Conservation (phyloP, 129 eudicot species). For the Erigeron canadensis region DNA sequence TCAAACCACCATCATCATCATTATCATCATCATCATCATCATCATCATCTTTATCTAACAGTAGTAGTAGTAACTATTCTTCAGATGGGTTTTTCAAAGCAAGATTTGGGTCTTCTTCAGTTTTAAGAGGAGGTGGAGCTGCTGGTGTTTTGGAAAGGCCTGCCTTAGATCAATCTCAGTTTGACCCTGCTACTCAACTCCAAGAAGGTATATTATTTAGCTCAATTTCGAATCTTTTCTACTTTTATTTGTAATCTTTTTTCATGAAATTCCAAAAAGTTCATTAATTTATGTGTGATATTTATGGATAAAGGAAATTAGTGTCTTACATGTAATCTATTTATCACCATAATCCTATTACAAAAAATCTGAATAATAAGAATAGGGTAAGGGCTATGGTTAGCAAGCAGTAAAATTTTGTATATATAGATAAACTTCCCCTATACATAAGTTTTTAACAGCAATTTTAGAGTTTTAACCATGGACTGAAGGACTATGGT, state of each 20-base stretch:
- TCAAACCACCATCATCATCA: constrained; percentile 7
- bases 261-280: neutral
- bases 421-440: no score
- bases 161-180: constrained; percentile 49
- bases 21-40: constrained; percentile 18
- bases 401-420: no score
- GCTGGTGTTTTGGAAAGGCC: constrained; percentile 43
- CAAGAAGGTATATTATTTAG: constrained; percentile 60
- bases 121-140: constrained; percentile 33
- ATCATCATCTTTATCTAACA: constrained; percentile 11
- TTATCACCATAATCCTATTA: neutral
- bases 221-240: constrained; percentile 2
- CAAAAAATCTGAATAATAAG: neutral
- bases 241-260: neutral
- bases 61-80: no score
- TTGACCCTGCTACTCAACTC: constrained; percentile 48
- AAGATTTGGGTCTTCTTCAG: constrained; percentile 38
- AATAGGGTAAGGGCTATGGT: neutral
- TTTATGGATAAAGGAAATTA: neutral
- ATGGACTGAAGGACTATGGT: no score
- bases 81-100: constrained; percentile 27
- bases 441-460: no score
- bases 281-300: neutral
- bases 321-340: neutral
- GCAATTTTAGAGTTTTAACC: no score